A percentile compares a stretch with the other conserved stretches of the same genome.
Conservation (phyloP, 805 yeast species). For the Yarrowia phangngaensis region DNA sequence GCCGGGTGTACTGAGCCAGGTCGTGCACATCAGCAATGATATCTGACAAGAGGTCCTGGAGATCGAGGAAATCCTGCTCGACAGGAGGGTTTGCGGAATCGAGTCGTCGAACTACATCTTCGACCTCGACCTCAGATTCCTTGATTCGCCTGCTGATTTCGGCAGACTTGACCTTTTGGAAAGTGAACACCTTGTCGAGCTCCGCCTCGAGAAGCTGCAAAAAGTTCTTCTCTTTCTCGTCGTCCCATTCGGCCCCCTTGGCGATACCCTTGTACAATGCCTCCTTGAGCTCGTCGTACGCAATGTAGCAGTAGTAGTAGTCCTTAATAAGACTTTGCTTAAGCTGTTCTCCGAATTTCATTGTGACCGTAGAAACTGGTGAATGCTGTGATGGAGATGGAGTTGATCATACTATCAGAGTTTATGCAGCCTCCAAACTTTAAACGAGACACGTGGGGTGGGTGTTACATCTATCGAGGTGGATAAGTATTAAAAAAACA, state of each 20-base stretch:
- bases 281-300: constrained; percentile 86
- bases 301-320: constrained; percentile 83
- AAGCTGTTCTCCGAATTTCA: constrained; percentile 96
- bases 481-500: too few relatives aligned
- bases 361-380: constrained; percentile 35
- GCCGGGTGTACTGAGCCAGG: constrained; percentile 84
- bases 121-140: constrained; percentile 70
- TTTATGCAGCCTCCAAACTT: constrained; percentile 5
- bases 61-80: constrained; percentile 65
- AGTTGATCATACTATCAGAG: constrained; percentile 20
- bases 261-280: constrained; percentile 67
- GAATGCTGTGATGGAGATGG: background rate
- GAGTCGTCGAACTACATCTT: constrained; percentile 57
- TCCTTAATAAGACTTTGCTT: constrained; percentile 85
- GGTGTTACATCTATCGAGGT: too few relatives aligned
- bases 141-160: constrained; percentile 83
- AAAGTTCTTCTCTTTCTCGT: constrained; percentile 76
- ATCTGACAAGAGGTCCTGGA: constrained; percentile 75
- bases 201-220: constrained; percentile 72
- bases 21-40: constrained; percentile 97
- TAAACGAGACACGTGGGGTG: constrained; percentile 9
- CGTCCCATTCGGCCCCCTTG: constrained; percentile 61
- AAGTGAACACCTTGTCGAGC: constrained; percentile 87
- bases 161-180: constrained; percentile 80
- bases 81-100: constrained; percentile 43